Base-by-base conservation (phyloP, 2,329 filamentous ascomycete genomes). In the Clonostachys chloroleuca region DNA sequence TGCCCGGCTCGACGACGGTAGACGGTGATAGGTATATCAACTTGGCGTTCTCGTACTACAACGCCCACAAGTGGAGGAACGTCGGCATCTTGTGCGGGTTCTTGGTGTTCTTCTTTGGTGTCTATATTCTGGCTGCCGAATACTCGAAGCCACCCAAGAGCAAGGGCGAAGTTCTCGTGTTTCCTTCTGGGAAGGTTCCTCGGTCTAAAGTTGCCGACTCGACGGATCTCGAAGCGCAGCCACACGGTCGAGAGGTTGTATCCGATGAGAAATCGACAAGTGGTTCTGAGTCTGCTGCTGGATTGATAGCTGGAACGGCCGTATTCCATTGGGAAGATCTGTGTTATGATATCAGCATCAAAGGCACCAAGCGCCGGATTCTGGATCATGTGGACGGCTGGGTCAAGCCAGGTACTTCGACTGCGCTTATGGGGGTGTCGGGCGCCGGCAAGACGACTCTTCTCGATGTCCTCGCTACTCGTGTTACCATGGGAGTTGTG, bases 371-470 rank as follows among this genome's bases (percentile, higher is more conserved):
- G 2, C 75, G 85, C 16, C 75, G 81, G 20, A 81, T 90, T 55
- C 65, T 89, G 35, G 80, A 88, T 50, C 71, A 86, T 47, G 83
- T 88, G 8, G 81, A 86, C 55, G 84, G 85, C 6, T 87, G 83
- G 81, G 83, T 88, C 48, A 85, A 87, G 59, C 84, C 85, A 5
- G 84, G 84, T 45, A 87, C 83, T 20, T 64, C 86, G 34, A 87
- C 84, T 13, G 84, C 83, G 33, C 71, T 87, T 1, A 87, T 87
- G 84, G 81, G 54, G 9, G 49, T 49, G n/a, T 55, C 54, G 10
- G 54, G 54, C 16, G 54, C 54, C 14, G 54, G 83, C 46, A 87
- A 87, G 60, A 87, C 83, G 2, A 86, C 83, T 5, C 70, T 87
- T 33, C 64, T 87, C 42, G 51, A 53, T 43, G 80, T 81, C 10